Base-by-base conservation (phyloP, 208 protist species). In the Lotmaria passim region DNA sequence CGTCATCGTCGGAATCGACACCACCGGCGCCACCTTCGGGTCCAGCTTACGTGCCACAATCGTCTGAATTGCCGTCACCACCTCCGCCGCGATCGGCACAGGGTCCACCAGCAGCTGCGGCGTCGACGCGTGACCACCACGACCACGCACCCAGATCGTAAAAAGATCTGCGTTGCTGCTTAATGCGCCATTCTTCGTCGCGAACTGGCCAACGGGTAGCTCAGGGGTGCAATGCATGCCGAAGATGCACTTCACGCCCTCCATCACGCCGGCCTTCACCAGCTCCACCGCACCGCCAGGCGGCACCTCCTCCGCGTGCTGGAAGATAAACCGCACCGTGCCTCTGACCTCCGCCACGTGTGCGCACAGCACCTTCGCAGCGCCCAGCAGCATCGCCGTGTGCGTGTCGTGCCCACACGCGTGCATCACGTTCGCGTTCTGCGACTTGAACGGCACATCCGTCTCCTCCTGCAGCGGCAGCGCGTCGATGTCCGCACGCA, bases 401-500 rank as follows among this genome's bases (percentile, higher is more conserved):
- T 90, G 85, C 19, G 81, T 73, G 66, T 90, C 85, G 73, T 90
- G 81, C 36, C 85, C 85, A 59, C 85, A 87, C 46, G 81, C 85
- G 73, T 90, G 85, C 85, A 90, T 90, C 63, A 87, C 81, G 56
- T 80, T 80, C 34, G 73, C 69, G 39, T 47, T 36, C 58, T 73
- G 82, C 28, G 85, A 90, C 65, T 61, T 81, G 70, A 90, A 90
- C 52, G 74, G 62, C 78, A 85, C 85, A 21, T 80, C 81, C 69
- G 71, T 87, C 47, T 87, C 85, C 67, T 90, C 85, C 66, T 82
- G 71, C 39, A 90, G 70, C 23, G 85, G 85, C 61, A 90, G 73
- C 19, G 85, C 85, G 58, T 90, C 85, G 53, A 92, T 89, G 67
- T 89, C 86, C 31, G 83, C 83, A 56, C 81, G 83, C 68, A 92